Base-by-base conservation (phyloP, 352 stramenopile species). In the Phytophthora nicotianae region DNA sequence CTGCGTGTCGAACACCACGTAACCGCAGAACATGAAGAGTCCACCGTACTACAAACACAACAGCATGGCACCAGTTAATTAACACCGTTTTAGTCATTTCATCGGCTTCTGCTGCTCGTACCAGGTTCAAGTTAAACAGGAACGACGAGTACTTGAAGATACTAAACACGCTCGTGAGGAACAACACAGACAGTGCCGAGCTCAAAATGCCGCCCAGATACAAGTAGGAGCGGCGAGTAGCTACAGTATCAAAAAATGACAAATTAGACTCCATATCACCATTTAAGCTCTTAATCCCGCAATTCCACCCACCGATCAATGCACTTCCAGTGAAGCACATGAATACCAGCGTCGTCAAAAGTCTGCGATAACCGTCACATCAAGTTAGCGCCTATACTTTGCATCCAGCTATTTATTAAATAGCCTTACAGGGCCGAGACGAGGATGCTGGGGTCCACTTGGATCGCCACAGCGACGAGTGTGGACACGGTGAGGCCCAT, bases 1-100 rank as follows among this genome's bases (percentile, higher is more conserved):
- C 62, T 97, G 90, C 57, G 88, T 96, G 79, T 97, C 90, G 42
- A 95, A 94, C 38, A 96, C 66, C 43, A 97, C 86, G 70, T 96
- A 97, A 42, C 81, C 87, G 68, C 84, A 95, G 57, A 97, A 97
- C 45, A 96, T 56, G 50, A 89, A 79, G 24, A 97, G 83, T n/a
- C 90, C 87, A 21, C 62, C 73, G 70, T 95, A 96, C 74, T 91
- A 24, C 37, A 45, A 11, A 69, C 29, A 50, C 1, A 23, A 3
- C 2, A 19, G 35, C 4, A 47, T 20, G 13, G n/a, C 33, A 48
- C 24, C 27, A 40, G 11, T 42, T 24, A 50, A 27, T 20, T 21
- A n/a, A n/a, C n/a, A n/a, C n/a, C n/a, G n/a, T n/a, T n/a, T n/a
- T n/a, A n/a, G n/a, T 4, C 4, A 17, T 19, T 17, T 16, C 5